Conservation (phyloP, 176 grass and related monocot species). For the Tillandsia leiboldiana region DNA sequence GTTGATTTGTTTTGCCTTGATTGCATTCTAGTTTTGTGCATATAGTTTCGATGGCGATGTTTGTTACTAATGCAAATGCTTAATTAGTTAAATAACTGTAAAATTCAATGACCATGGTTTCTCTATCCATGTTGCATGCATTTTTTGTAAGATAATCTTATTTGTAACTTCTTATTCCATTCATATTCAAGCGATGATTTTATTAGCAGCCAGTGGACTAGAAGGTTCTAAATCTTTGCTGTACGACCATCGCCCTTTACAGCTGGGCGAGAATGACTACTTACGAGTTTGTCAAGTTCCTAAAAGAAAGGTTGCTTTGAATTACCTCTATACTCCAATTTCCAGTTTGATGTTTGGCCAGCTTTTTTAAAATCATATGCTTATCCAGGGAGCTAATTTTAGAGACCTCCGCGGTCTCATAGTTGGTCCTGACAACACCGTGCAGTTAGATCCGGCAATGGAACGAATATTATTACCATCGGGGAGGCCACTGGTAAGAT, state of each 20-base stretch:
- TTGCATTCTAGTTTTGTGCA: background rate
- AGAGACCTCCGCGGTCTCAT: constrained; percentile 76
- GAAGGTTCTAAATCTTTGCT: constrained; percentile 39
- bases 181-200: constrained; percentile 39
- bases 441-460: constrained; percentile 68
- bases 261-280: constrained; percentile 67
- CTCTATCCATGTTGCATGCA: constrained; percentile 13
- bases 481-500: constrained; percentile 62
- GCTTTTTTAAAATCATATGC: constrained; percentile 6
- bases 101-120: constrained; percentile 6
- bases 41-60: background rate
- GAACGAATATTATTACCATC: constrained; percentile 69
- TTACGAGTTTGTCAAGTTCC: constrained; percentile 79
- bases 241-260: constrained; percentile 59
- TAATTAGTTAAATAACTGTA: background rate
- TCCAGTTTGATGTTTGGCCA: constrained; percentile 11
- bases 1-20: background rate
- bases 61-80: background rate
- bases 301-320: constrained; percentile 65
- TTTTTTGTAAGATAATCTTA: constrained; percentile 15
- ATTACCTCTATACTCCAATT: constrained; percentile 20
- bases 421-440: constrained; percentile 68
- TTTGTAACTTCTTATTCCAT: constrained; percentile 27
- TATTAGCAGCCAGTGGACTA: constrained; percentile 24
- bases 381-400: constrained; percentile 95